Conservation (phyloP, 176 grass and related monocot species). For the Typha latifolia region DNA sequence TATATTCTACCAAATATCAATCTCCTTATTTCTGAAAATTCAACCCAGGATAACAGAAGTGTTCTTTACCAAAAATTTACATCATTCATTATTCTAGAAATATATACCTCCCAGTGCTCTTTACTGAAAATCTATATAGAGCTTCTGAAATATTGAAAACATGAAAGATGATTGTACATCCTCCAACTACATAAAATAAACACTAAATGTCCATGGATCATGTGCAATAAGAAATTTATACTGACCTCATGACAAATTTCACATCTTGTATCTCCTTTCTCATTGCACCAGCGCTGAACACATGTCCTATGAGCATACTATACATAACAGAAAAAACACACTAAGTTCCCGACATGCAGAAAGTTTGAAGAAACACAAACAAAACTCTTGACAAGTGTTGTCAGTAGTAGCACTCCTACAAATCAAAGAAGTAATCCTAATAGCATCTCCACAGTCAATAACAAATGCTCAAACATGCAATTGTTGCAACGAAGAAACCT, state of each 20-base stretch:
- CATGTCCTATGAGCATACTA: slow-evolving; percentile 92
- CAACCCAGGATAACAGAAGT: no score
- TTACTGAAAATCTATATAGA: neutral
- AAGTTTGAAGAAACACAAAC: neutral
- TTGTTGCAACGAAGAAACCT: neutral
- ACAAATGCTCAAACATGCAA: no score
- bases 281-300: slow-evolving; percentile 91
- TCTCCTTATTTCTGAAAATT: no score
- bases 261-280: slow-evolving; percentile 83
- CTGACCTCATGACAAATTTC: slow-evolving; percentile 89
- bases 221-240: neutral
- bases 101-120: no score
- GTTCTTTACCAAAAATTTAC: no score
- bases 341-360: neutral
- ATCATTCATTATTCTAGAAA: no score
- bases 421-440: no score
- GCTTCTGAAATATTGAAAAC: neutral
- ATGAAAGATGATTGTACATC: neutral
- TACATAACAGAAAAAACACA: slow-evolving; percentile 3
- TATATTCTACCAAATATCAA: no score
- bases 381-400: no score
- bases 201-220: no score
- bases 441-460: no score
- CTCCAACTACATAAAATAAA: neutral
- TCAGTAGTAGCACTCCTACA: no score